Conservation (phyloP, 2,329 filamentous ascomycete genomes). For the Nothopassalora personata region DNA sequence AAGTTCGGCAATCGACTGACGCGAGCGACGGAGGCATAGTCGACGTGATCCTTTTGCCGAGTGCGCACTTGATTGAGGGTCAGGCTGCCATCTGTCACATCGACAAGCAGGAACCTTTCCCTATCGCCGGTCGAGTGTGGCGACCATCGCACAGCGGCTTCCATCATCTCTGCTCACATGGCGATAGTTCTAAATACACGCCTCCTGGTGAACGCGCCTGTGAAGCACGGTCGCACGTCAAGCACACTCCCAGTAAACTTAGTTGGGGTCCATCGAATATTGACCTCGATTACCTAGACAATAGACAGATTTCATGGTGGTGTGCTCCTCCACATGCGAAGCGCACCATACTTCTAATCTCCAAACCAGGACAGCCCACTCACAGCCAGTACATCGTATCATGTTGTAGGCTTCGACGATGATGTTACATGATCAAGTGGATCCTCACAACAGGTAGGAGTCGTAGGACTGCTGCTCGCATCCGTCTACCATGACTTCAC, state of each 20-base stretch:
- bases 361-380: no score
- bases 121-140: constrained; percentile 49
- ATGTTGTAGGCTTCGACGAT: neutral
- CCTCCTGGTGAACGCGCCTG: neutral
- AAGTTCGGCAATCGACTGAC: constrained; percentile 51
- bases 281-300: no score
- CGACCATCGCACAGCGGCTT: constrained; percentile 59
- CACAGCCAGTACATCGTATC: neutral
- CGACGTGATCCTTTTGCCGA: constrained; percentile 36
- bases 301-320: no score
- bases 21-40: constrained; percentile 50
- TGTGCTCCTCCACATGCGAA: no score
- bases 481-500: neutral
- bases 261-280: no score
- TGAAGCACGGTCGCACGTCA: no score
- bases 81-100: constrained; percentile 56
- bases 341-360: no score
- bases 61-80: constrained; percentile 50
- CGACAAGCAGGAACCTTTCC: constrained; percentile 57
- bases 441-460: neutral
- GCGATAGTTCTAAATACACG: neutral
- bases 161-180: constrained; percentile 9
- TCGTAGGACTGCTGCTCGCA: neutral
- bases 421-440: neutral
- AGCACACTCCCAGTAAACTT: no score